A percentile compares a stretch with the other conserved stretches of the same genome.
phyloP scores from a whole-genome alignment of 495 filamentous ascomycete genomes.

The Xanthoparmelia taractica region DNA sequence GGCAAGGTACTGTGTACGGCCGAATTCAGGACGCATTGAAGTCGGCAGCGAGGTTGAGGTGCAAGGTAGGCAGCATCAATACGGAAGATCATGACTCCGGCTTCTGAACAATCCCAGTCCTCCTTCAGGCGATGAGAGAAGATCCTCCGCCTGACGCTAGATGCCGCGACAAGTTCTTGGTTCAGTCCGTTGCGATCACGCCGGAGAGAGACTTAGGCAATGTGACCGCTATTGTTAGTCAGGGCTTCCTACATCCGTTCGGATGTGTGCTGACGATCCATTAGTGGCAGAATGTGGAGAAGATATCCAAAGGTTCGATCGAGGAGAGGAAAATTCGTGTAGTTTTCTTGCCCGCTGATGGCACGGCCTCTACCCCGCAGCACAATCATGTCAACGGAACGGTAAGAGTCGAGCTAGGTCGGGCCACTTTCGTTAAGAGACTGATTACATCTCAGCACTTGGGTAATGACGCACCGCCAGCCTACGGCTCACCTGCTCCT shows the following conservation, averaged over 20 bases:
- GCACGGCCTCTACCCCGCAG: slow-evolving; percentile 34
- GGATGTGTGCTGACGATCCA: slow-evolving; percentile 26
- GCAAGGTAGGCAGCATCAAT: slow-evolving; percentile 55
- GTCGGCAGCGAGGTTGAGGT: slow-evolving; percentile 82
- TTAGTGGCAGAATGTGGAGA: slow-evolving; percentile 73
- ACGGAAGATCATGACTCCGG: slow-evolving; percentile 8
- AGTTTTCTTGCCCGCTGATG: slow-evolving; percentile 60
- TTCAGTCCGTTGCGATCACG: slow-evolving; percentile 83
- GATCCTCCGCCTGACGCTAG: slow-evolving; percentile 78
- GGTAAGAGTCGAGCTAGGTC: slow-evolving; percentile 28
- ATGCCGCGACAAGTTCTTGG: slow-evolving; percentile 96
- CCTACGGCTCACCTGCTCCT: slow-evolving; percentile 50
- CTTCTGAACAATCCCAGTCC: slow-evolving; percentile 46
- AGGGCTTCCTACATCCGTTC: neutral
- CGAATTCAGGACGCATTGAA: slow-evolving; percentile 93
- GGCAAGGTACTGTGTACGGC: slow-evolving; percentile 88
- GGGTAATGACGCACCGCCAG: slow-evolving; percentile 45
- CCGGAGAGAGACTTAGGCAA: slow-evolving; percentile 74
- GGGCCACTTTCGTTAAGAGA: slow-evolving; percentile 2
- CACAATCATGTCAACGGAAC: slow-evolving; percentile 39
- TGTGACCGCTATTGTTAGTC: slow-evolving; percentile 69
- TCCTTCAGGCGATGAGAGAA: slow-evolving; percentile 95
- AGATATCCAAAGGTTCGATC: slow-evolving; percentile 65
- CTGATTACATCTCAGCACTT: slow-evolving; percentile 14
- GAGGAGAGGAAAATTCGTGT: slow-evolving; percentile 97